These are phyloP conservation scores for Spathaspora sp. DNA, from an alignment of 805 yeast species.

Conservation along the genomic window DNA sequence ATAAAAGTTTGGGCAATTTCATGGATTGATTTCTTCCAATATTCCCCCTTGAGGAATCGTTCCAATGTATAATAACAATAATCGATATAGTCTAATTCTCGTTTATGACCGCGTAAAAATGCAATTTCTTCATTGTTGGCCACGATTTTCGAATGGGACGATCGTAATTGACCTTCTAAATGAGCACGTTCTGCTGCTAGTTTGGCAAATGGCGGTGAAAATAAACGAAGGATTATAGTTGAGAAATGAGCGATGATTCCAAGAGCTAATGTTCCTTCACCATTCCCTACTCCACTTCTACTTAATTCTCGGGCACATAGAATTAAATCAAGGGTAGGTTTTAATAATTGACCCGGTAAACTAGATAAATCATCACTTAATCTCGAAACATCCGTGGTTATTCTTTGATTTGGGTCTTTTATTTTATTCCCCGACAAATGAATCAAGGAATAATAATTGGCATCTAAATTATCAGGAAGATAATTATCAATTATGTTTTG, in stretches of 20 bases:
- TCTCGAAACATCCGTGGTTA: constrained; percentile 75
- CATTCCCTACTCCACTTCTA: constrained; percentile 59
- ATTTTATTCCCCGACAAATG: constrained; percentile 52
- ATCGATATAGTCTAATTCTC: constrained; percentile 77
- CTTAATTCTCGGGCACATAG: constrained; percentile 78
- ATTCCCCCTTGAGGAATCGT: constrained; percentile 69
- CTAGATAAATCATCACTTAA: constrained; percentile 68
- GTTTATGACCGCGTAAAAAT: constrained; percentile 70
- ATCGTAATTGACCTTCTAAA: constrained; percentile 80
- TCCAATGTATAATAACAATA: constrained; percentile 78
- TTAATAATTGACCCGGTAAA: constrained; percentile 78
- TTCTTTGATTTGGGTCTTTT: constrained; percentile 76
- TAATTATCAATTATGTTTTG: constrained; percentile 63
- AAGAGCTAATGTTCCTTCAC: constrained; percentile 74
- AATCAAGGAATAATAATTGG: constrained; percentile 71
- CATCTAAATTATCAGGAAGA: constrained; percentile 62
- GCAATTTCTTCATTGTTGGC: constrained; percentile 85
- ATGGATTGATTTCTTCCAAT: constrained; percentile 72
- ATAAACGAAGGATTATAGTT: constrained; percentile 63
- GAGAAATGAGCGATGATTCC: constrained; percentile 81
- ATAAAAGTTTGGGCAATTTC: constrained; percentile 84
- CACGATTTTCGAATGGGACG: constrained; percentile 78
- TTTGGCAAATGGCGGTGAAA: constrained; percentile 89
- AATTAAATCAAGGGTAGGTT: constrained; percentile 76
- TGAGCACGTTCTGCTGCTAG: constrained; percentile 71